Conservation (phyloP, 140 eudicot species). For the Flaveria floridana region DNA sequence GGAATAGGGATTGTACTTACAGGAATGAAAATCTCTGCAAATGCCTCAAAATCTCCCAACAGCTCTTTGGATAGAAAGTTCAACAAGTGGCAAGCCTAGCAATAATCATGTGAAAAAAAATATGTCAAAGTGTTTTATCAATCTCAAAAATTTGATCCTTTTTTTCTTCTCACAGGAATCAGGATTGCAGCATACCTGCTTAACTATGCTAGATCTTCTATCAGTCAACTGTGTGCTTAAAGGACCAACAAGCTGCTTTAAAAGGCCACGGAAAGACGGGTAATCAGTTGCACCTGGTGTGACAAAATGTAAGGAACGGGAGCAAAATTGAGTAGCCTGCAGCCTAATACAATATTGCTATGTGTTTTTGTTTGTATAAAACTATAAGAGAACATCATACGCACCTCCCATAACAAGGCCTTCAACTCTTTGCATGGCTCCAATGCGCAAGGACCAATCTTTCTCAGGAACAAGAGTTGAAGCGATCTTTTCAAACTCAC, state of each 20-base stretch:
- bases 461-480: constrained; percentile 84
- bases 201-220: constrained; percentile 94
- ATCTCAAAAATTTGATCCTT: not conserved
- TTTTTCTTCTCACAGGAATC: not conserved
- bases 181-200: constrained; percentile 58
- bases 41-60: constrained; percentile 88
- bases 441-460: constrained; percentile 95
- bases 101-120: constrained; percentile 10
- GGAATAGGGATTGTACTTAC: constrained; percentile 44
- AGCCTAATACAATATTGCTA: not conserved
- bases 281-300: constrained; percentile 80
- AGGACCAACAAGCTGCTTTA: constrained; percentile 94
- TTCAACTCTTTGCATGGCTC: constrained; percentile 96
- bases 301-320: constrained; percentile 16
- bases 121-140: not conserved
- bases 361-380: not conserved
- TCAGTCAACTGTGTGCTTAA: constrained; percentile 85
- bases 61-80: constrained; percentile 90
- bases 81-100: constrained; percentile 84
- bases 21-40: constrained; percentile 92
- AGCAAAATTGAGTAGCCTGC: constrained; percentile 3
- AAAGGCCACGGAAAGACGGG: constrained; percentile 84
- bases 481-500: constrained; percentile 90
- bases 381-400: not conserved
- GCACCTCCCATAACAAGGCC: constrained; percentile 95